Evolutionary conservation across 768 basidiomycete genomes (phyloP).

Genomic region (Naematelia encephala): DNA sequence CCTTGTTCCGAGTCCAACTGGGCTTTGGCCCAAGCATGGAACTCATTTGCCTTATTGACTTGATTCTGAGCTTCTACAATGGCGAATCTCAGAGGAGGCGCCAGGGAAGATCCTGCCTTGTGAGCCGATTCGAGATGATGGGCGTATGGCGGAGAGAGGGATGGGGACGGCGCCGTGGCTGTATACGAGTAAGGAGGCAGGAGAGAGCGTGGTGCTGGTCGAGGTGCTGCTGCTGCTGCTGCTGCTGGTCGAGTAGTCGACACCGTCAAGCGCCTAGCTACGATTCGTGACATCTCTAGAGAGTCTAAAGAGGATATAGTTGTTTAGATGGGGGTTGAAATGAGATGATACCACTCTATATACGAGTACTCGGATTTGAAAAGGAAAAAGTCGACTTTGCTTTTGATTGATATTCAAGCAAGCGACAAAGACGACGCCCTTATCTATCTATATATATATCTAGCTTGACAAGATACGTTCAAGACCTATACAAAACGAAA

Average conservation of each 20-base stretch:
- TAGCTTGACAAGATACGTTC: too few relatives aligned
- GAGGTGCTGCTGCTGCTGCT: too few relatives aligned
- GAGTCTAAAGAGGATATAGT: too few relatives aligned
- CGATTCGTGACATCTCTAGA: too few relatives aligned
- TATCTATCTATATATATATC: too few relatives aligned
- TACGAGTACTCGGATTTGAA: too few relatives aligned
- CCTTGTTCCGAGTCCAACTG: conserved; percentile 11
- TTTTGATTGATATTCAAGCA: too few relatives aligned
- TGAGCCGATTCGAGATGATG: neutral
- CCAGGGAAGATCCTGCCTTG: neutral
- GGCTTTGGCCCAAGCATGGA: conserved; percentile 9
- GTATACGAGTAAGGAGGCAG: neutral
- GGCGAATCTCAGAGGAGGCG: neutral
- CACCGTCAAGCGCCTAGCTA: neutral
- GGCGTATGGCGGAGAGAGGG: neutral
- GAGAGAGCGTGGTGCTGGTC: neutral
- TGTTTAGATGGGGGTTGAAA: too few relatives aligned
- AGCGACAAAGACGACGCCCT: too few relatives aligned
- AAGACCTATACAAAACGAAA: too few relatives aligned
- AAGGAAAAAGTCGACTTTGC: too few relatives aligned
- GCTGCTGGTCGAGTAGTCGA: neutral
- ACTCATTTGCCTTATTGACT: neutral
- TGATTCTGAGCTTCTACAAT: neutral
- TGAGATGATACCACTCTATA: too few relatives aligned
- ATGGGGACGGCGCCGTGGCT: neutral